Evolutionary conservation across 2,329 filamentous ascomycete species (phyloP), one percentile per base, ranked within the genome.

Genomic region (Lachnellula arida): DNA sequence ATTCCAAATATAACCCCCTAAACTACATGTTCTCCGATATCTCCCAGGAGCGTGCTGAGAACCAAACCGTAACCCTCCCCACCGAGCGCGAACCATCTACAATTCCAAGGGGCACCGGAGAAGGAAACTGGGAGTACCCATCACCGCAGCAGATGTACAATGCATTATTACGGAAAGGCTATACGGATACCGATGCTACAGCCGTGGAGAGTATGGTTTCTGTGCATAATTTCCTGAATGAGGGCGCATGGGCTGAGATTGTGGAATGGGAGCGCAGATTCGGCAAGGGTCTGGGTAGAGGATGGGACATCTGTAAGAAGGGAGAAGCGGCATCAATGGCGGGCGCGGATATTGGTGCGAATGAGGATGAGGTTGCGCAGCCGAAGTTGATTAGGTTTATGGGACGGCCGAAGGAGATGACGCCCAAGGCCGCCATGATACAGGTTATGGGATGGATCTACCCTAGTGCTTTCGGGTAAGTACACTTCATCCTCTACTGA

Each of bases 71-170:
- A 25, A 77, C 80, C 23, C 82, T 99, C 1, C 89, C 92, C 0
- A 88, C 92, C 2, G 81, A 85, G 6, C 88, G 94, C 64, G 91
- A 97, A 72, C 76, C 81, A 32, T 96, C 90, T 0, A 91, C 92
- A 1, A 99, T 99, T 65, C 94, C 94, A n/a, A 88, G 88, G 64
- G 90, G 89, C 67, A 85, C 88, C 57, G 81, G 84, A 48, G 80
- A 86, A 51, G 83, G 85, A 47, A 95, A 89, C 67, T 99, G 94
- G 94, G 94, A 97, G 73, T 99, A 99, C 70, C 94, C 94, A 0
- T 97, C 91, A 0, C 93, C 94, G 0, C 94, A 99, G 76, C 94
- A 99, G 74, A 99, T 99, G 94, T 99, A 97, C 79, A 97, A 99
- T 69, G 94, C 94, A 7, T 87, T 99, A 75, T 77, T 97, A 59